These are phyloP conservation scores for Aspergillus pseudotamarii DNA, from an alignment of 2,329 filamentous ascomycete genomes.

Conservation along the genomic window DNA sequence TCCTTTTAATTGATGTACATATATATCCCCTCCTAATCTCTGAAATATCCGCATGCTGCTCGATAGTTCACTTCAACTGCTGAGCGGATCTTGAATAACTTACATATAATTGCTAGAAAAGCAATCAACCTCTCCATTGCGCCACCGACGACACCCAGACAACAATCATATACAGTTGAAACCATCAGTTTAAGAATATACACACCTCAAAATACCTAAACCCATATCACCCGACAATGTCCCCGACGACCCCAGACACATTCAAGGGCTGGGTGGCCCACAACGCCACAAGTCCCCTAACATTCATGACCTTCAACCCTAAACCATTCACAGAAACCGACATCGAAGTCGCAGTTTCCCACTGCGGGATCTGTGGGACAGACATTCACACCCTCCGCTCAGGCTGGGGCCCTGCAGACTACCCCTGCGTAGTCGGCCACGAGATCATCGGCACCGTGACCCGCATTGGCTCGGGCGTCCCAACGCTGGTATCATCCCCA, in stretches of 20 bases:
- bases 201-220: neutral
- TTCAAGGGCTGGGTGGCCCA: constrained; percentile 46
- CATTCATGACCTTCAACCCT: constrained; percentile 40
- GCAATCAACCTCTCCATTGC: neutral
- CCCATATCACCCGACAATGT: constrained; percentile 1
- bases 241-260: constrained; percentile 28
- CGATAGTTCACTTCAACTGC: neutral
- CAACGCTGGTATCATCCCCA: constrained; percentile 26
- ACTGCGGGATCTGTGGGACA: constrained; percentile 68
- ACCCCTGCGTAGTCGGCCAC: constrained; percentile 62
- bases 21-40: neutral
- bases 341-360: constrained; percentile 66
- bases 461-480: constrained; percentile 52
- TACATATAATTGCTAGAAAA: too few species aligned
- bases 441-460: constrained; percentile 65
- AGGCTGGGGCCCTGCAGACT: constrained; percentile 47
- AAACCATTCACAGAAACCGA: constrained; percentile 60
- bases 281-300: constrained; percentile 35
- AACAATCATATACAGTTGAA: neutral
- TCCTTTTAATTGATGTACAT: neutral
- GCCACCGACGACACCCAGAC: neutral
- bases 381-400: constrained; percentile 63
- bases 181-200: neutral
- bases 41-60: neutral
- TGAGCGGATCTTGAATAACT: too few species aligned